phyloP scores from a whole-genome alignment of 371 early-diverging fungal genomes.

The Mucor velutinosus region DNA sequence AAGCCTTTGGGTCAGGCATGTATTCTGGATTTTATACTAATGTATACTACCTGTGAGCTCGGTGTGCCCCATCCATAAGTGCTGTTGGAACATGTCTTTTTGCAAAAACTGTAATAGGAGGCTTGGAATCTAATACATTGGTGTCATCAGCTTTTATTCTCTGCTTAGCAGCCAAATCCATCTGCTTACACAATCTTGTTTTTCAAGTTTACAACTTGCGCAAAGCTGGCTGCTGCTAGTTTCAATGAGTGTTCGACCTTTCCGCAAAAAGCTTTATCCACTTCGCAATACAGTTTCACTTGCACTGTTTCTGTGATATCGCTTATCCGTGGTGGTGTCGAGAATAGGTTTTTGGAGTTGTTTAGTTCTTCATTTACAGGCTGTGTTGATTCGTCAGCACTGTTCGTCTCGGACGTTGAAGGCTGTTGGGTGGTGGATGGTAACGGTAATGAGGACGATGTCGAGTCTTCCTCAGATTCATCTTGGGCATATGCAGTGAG shows the following conservation, averaged over 20 bases:
- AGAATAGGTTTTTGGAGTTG: slow-evolving; percentile 13
- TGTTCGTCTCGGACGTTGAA: neutral
- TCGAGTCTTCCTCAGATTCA: neutral
- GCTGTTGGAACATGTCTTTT: slow-evolving; percentile 27
- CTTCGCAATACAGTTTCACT: slow-evolving; percentile 23
- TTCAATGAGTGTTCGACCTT: slow-evolving; percentile 23
- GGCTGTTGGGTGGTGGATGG: neutral
- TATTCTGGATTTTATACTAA: no score
- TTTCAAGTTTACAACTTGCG: slow-evolving; percentile 29
- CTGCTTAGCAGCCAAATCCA: no score
- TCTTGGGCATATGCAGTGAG: neutral
- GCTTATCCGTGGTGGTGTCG: slow-evolving; percentile 5
- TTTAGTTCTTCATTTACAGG: slow-evolving; percentile 14
- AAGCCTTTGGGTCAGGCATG: neutral
- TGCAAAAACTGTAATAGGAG: slow-evolving; percentile 38
- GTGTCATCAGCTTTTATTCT: no score
- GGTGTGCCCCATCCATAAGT: slow-evolving; percentile 39
- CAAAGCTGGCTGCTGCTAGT: slow-evolving; percentile 20
- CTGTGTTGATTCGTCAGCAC: slow-evolving; percentile 7
- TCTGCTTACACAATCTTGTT: slow-evolving; percentile 26
- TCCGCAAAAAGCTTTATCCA: slow-evolving; percentile 19
- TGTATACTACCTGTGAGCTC: slow-evolving; percentile 30
- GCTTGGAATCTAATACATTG: slow-evolving; percentile 20
- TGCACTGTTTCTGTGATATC: slow-evolving; percentile 15
- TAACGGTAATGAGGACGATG: neutral